A percentile compares a stretch with the other conserved stretches of the same genome.
phyloP scores from a whole-genome alignment of 306 rosid species.

The Pyrus betulifolia region DNA sequence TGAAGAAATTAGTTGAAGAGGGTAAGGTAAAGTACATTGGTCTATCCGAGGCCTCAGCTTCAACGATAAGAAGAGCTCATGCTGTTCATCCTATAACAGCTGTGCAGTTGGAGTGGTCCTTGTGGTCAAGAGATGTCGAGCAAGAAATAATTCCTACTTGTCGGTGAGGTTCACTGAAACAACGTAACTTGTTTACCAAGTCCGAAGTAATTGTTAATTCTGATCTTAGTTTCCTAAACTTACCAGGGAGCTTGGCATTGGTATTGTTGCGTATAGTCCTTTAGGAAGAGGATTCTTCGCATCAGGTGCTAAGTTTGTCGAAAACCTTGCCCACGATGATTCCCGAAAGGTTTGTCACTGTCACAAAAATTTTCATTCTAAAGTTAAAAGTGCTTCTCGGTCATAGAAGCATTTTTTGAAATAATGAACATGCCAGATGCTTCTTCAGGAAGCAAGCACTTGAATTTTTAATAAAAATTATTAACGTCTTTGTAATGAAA shows the following conservation, averaged over 20 bases:
- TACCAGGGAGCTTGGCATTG: conserved; percentile 58
- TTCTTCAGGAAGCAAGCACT: too few relatives aligned
- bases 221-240: not conserved
- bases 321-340: conserved; percentile 21
- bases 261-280: conserved; percentile 59
- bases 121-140: conserved; percentile 65
- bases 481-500: too few relatives aligned
- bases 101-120: conserved; percentile 66
- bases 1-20: conserved; percentile 56
- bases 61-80: conserved; percentile 78
- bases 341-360: conserved; percentile 37
- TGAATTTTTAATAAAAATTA: too few relatives aligned
- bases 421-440: not conserved
- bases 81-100: conserved; percentile 69
- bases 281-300: conserved; percentile 65
- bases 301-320: conserved; percentile 35
- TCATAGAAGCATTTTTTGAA: not conserved
- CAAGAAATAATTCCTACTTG: conserved; percentile 64
- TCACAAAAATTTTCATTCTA: not conserved
- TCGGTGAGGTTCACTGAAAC: conserved; percentile 27
- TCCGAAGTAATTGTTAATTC: not conserved
- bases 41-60: conserved; percentile 64
- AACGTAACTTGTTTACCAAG: too few relatives aligned
- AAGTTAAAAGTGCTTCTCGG: not conserved
- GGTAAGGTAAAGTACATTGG: conserved; percentile 65